A percentile compares a stretch with the other conserved stretches of the same genome.
Evolutionary conservation across 2,329 filamentous ascomycete species (phyloP).

Genomic region (Monilinia vaccinii-corymbosi): DNA sequence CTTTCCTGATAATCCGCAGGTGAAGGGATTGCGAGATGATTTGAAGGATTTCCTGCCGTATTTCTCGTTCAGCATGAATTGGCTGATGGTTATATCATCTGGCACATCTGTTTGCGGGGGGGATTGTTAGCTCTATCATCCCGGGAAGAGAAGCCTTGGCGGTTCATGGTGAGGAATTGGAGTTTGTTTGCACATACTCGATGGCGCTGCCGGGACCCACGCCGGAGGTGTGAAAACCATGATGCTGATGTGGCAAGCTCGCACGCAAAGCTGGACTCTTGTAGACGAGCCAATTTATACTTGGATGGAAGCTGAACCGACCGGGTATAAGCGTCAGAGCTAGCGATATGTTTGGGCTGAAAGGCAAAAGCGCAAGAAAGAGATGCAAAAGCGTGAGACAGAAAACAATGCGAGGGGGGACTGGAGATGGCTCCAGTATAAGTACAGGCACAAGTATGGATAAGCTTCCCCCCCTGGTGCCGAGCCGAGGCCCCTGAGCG

Average conservation of each 20-base stretch:
- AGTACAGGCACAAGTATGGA: neutral
- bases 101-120: conserved; percentile 34
- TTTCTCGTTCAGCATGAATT: conserved; percentile 68
- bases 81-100: conserved; percentile 63
- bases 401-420: neutral
- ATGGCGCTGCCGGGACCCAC: conserved; percentile 52
- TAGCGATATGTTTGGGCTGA: neutral
- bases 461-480: neutral
- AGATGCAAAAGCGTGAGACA: neutral
- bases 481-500: neutral
- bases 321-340: too few species aligned
- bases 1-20: conserved; percentile 64
- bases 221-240: conserved; percentile 47
- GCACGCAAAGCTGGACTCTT: neutral
- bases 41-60: conserved; percentile 57
- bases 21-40: conserved; percentile 61
- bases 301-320: neutral
- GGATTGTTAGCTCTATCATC: conserved; percentile 5
- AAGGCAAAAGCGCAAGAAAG: neutral
- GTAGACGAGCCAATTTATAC: neutral
- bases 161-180: neutral
- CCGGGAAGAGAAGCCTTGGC: neutral
- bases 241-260: conserved; percentile 6
- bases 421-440: neutral
- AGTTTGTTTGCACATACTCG: conserved; percentile 32